Evolutionary conservation across 1,139 yeast species (phyloP).

Genomic region (Maudiozyma humilis): DNA sequence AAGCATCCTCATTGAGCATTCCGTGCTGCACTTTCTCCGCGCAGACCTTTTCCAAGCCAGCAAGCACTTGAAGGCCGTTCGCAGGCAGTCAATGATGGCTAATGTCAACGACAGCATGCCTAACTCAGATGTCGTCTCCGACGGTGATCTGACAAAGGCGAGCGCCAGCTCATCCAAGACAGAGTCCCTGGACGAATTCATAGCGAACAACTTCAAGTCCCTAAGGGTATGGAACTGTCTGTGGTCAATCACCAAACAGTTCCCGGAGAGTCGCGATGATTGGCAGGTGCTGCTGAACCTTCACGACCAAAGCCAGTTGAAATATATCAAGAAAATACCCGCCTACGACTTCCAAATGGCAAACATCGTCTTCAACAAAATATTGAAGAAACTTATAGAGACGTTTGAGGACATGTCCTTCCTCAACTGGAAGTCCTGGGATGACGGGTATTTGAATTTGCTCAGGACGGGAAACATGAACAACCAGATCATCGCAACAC

Average conservation of each 20-base stretch:
- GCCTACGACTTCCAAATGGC: constrained; percentile 27
- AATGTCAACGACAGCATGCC: constrained; percentile 9
- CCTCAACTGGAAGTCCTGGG: constrained; percentile 26
- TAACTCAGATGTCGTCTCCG: neutral
- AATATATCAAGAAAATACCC: constrained; percentile 18
- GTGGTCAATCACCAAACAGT: constrained; percentile 17
- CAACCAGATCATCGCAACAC: constrained; percentile 22
- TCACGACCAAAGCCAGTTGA: constrained; percentile 22
- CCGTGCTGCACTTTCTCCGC: constrained; percentile 13
- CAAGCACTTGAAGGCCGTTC: constrained; percentile 13
- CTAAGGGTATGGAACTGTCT: constrained; percentile 25
- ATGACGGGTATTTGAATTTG: constrained; percentile 19
- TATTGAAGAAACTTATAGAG: constrained; percentile 20
- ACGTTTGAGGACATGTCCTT: constrained; percentile 15
- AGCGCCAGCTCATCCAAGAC: neutral
- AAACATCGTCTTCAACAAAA: constrained; percentile 25
- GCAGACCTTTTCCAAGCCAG: constrained; percentile 18
- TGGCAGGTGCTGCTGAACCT: constrained; percentile 9
- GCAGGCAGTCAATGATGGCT: constrained; percentile 1
- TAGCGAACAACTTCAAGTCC: constrained; percentile 21
- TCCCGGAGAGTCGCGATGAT: constrained; percentile 5
- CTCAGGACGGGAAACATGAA: constrained; percentile 23
- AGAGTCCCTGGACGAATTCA: constrained; percentile 13
- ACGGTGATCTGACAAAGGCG: neutral
- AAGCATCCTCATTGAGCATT: constrained; percentile 14